Evolutionary conservation across 805 yeast species (phyloP), one percentile per base, ranked within the genome.

Genomic region (Yarrowia deformans): DNA sequence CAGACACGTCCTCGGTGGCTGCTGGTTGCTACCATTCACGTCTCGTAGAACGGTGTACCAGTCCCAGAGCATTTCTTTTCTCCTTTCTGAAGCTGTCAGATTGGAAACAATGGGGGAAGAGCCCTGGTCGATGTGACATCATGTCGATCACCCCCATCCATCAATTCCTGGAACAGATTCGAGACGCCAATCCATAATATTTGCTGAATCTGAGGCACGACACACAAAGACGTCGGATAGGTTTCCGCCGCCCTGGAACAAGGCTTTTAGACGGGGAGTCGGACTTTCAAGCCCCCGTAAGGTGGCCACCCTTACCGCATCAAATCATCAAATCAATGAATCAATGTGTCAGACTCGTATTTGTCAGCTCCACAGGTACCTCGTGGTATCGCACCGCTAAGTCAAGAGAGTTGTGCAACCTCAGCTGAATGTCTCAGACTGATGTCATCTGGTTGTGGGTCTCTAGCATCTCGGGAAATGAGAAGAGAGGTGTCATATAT

Each of bases 121-220:
- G 29, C 4, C 8, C 23, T 16, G 34, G 2, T 4, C 34, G 55
- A 50, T 50, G 55, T 50, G 55, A 50, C 55, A 34, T 50, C 23
- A 23, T 23, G 29, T 23, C 39, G 14, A 50, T 50, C 55, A 13
- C n/a, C 14, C 40, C 39, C 23, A 10, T 16, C 46, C 23, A 23
- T 43, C 39, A 50, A 50, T 50, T 50, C 34, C 55, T 50, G 55
- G 55, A 50, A 34, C 40, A 32, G 35, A 49, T 0, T 23, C 54
- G 54, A 49, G 37, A 48, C n/a, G 18, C 37, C 37, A 48, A 37
- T 5, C 37, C 16, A 49, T 49, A 32, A 32, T 32, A 49, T 14
- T 23, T 16, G 19, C n/a, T 29, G 29, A 23, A 2, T 23, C 29
- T 23, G 3, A 23, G 4, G 29, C 29, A 23, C 29, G 29, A 23